Base-by-base conservation (phyloP, 164 flowering plant species). In the Chimonanthus salicifolius region DNA sequence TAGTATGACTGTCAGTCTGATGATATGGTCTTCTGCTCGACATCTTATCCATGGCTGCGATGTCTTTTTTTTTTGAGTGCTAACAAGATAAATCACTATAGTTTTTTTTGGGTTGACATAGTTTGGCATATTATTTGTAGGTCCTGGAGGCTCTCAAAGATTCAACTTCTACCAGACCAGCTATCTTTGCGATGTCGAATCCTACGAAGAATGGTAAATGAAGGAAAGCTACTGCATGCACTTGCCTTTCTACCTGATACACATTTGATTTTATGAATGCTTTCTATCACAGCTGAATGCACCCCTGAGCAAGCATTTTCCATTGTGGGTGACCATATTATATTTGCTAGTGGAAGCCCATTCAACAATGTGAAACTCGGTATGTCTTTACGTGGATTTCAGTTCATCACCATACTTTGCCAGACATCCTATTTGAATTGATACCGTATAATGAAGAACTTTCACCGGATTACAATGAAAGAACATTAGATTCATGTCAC, bases 281-380 rank as follows among this genome's bases (percentile, higher is more conserved):
- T 63, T 76, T 71, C 18, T 63, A 13, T 47, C 5, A 16, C 50
- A 94, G 99, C 97, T 84, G 98, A 95, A 84, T 95, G 99, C 89
- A 93, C 98, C 69, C 97, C 98, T 69, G 89, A 89, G 58, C 92
- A 95, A 84, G 99, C 98, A 72, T 96, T 87, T 81, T 87, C 98
- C 64, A 80, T 90, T 68, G 75, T 93, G 75, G 98, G 99, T 70
- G 95, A 92, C 64, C 85, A 89, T 82, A 80, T 90, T 68, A 83
- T 96, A 78, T 96, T 88, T 86, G 99, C 97, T 54, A 93, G 97
- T 86, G 98, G 99, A 76, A 94, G 97, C 78, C 99, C 99, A 64
- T 96, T 96, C 83, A 82, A 79, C 49, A 83, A 96, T 74, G 97
- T 92, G 33, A 85, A 87, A 83, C 86, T 96, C 48, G 99, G 98